Evolutionary conservation across 139 green algal species (phyloP).

Genomic region (Coelastrella sp.): DNA sequence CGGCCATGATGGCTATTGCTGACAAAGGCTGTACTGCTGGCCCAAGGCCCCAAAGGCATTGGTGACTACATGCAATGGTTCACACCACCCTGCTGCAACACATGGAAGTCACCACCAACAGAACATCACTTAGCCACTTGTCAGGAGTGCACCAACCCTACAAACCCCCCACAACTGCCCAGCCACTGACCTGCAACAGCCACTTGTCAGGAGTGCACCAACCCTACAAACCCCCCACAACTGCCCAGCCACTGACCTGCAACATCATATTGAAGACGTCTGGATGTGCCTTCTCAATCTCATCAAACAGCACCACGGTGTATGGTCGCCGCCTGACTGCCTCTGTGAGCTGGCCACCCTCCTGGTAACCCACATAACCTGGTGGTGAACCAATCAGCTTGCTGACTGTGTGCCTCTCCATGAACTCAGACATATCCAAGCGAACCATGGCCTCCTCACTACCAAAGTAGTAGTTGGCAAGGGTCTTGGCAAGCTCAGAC

Average conservation of each 20-base stretch:
- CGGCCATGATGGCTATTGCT: too few relatives aligned
- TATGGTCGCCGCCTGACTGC: constrained; percentile 94
- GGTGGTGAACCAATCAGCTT: constrained; percentile 99
- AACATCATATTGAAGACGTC: constrained; percentile 99
- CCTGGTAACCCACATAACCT: constrained; percentile 99
- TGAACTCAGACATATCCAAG: constrained; percentile 99
- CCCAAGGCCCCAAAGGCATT: too few relatives aligned
- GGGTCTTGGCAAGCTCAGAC: constrained; percentile 99
- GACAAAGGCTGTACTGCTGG: too few relatives aligned
- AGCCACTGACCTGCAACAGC: constrained; percentile 88
- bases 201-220: too few relatives aligned
- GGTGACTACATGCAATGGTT: too few relatives aligned
- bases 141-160: too few relatives aligned
- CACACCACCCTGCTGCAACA: too few relatives aligned
- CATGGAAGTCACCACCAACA: too few relatives aligned
- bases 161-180: too few relatives aligned
- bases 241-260: constrained; percentile 68
- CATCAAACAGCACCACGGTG: constrained; percentile 99
- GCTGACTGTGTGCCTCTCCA: constrained; percentile 99
- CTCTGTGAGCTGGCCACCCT: constrained; percentile 99
- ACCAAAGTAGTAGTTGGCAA: constrained; percentile 99
- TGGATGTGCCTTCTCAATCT: constrained; percentile 99
- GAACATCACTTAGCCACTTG: constrained; percentile 50
- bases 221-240: too few relatives aligned
- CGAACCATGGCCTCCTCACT: constrained; percentile 97